A percentile compares a stretch with the other conserved stretches of the same genome.
These are phyloP conservation scores for Zangia roseola DNA, from an alignment of 768 basidiomycete genomes.

Conservation along the genomic window DNA sequence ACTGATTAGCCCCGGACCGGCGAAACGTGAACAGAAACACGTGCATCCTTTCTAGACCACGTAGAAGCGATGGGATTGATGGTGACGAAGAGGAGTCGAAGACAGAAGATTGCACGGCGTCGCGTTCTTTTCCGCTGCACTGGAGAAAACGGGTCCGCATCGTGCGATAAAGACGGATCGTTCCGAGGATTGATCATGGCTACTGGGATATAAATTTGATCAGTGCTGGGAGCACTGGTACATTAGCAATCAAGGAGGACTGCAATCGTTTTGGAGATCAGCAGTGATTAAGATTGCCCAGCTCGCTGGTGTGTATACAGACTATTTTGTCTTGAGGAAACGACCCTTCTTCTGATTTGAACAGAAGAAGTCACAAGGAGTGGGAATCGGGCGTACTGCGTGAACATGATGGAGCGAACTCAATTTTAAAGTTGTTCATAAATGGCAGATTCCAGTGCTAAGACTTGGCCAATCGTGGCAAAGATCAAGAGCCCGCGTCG, in stretches of 20 bases:
- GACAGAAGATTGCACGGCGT: slow-evolving; percentile 17
- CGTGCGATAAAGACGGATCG: slow-evolving; percentile 22
- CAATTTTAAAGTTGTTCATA: slow-evolving; percentile 4
- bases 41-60: background rate
- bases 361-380: too few relatives aligned
- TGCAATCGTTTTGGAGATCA: background rate
- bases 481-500: slow-evolving; percentile 11
- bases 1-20: background rate
- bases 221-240: slow-evolving; percentile 4
- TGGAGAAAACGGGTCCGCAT: slow-evolving; percentile 2
- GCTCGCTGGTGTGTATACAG: too few relatives aligned
- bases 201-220: slow-evolving; percentile 9
- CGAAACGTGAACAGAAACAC: slow-evolving; percentile 6
- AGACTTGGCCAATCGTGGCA: background rate
- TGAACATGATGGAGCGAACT: background rate
- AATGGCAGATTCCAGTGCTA: too few relatives aligned
- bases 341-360: too few relatives aligned
- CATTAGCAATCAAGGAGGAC: background rate
- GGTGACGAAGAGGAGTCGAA: slow-evolving; percentile 5
- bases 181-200: slow-evolving; percentile 8
- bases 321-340: too few relatives aligned
- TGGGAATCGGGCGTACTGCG: too few relatives aligned
- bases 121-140: background rate
- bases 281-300: too few relatives aligned
- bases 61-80: slow-evolving; percentile 2